Evolutionary conservation across 192 early-diverging fungal genomes (phyloP).

Genomic region (Mortierella hygrophila): DNA sequence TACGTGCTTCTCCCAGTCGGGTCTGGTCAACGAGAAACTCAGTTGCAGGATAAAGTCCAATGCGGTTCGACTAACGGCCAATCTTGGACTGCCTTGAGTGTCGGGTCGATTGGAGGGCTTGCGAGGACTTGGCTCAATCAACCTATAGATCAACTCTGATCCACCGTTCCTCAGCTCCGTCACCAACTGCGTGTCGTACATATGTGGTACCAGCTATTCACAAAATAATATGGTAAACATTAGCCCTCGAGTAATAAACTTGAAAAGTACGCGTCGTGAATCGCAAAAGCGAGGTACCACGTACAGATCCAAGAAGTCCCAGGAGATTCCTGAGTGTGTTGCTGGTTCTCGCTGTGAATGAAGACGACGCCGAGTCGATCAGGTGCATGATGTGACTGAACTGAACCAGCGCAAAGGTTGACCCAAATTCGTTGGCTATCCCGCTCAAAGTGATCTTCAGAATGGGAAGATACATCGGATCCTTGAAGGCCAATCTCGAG

Average conservation of each 20-base stretch:
- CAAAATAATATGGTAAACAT: background rate
- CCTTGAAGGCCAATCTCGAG: constrained; percentile 64
- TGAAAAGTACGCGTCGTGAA: background rate
- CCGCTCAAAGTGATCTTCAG: constrained; percentile 56
- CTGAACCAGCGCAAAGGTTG: constrained; percentile 69
- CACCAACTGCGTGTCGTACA: constrained; percentile 51
- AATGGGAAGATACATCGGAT: constrained; percentile 50
- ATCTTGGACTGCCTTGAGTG: constrained; percentile 15
- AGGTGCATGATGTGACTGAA: constrained; percentile 64
- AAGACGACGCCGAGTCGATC: constrained; percentile 48
- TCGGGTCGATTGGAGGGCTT: constrained; percentile 18
- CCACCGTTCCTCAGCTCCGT: constrained; percentile 54
- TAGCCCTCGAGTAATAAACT: background rate
- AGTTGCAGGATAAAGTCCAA: constrained; percentile 57
- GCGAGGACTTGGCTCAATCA: constrained; percentile 35
- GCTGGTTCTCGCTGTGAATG: constrained; percentile 39
- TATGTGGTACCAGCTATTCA: constrained; percentile 41
- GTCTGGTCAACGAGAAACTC: constrained; percentile 40
- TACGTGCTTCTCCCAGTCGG: constrained; percentile 60
- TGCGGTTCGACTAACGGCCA: constrained; percentile 45
- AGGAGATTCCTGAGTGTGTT: constrained; percentile 39
- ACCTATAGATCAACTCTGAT: constrained; percentile 30
- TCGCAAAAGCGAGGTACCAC: background rate
- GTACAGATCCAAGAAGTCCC: constrained; percentile 43
- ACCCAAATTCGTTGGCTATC: constrained; percentile 66